These are phyloP conservation scores for Agrocybe praecox DNA, from an alignment of 768 basidiomycete species.

Conservation along the genomic window DNA sequence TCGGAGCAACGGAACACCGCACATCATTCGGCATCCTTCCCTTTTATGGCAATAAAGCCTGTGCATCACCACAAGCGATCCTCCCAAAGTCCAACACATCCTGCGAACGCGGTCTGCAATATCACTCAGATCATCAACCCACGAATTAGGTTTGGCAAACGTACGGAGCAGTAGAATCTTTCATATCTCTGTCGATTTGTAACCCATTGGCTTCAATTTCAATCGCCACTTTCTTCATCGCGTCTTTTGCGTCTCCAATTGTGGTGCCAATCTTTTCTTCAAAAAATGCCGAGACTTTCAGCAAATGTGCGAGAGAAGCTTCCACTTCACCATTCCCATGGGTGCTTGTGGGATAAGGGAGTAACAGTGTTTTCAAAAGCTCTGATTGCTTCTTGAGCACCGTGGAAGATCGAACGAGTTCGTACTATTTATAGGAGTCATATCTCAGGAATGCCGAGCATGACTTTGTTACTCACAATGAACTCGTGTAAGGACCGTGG, in stretches of 20 bases:
- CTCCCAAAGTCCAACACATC: slow-evolving; percentile 57
- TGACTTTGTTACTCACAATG: slow-evolving; percentile 47
- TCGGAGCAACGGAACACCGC: slow-evolving; percentile 40
- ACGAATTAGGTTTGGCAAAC: neutral
- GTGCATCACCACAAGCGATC: slow-evolving; percentile 55
- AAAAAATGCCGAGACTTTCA: slow-evolving; percentile 52
- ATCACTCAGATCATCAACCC: neutral
- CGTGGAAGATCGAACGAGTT: slow-evolving; percentile 59
- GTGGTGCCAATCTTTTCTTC: slow-evolving; percentile 49
- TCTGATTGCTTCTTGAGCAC: slow-evolving; percentile 48
- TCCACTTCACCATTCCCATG: slow-evolving; percentile 36
- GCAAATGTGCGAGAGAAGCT: slow-evolving; percentile 42
- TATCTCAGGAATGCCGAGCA: neutral
- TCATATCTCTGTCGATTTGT: slow-evolving; percentile 32
- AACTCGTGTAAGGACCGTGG: slow-evolving; percentile 60
- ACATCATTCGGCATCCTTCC: slow-evolving; percentile 28
- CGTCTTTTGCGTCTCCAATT: slow-evolving; percentile 50
- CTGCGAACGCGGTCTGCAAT: slow-evolving; percentile 43
- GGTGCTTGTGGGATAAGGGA: slow-evolving; percentile 27
- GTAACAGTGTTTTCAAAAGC: slow-evolving; percentile 43
- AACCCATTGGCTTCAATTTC: slow-evolving; percentile 68
- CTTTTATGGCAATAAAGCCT: slow-evolving; percentile 52
- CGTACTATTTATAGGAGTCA: slow-evolving; percentile 46
- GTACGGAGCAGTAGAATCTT: slow-evolving; percentile 45
- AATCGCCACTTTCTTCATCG: slow-evolving; percentile 57